Evolutionary conservation across 2,329 filamentous ascomycete species (phyloP).

Genomic region (Neonectria faginata): DNA sequence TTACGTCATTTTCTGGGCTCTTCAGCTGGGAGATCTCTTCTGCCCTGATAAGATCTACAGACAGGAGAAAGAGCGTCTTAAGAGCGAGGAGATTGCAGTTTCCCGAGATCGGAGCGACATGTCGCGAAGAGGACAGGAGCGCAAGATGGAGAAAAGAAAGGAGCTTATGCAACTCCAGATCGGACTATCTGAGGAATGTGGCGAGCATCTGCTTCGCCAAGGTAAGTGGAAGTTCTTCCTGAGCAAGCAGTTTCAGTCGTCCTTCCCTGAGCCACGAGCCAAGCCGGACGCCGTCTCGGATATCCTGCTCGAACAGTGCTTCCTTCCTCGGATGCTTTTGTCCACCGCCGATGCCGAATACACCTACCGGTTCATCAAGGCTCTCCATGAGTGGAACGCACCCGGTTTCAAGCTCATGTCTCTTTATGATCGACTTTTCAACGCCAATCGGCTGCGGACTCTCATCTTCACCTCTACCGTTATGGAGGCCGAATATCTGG

Average conservation of each 20-base stretch:
- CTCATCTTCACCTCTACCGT: constrained; percentile 92
- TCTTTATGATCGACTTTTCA: constrained; percentile 86
- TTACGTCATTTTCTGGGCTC: constrained; percentile 92
- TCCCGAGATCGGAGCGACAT: constrained; percentile 79
- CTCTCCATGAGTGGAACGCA: constrained; percentile 85
- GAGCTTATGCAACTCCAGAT: constrained; percentile 76
- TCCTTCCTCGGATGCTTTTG: constrained; percentile 87
- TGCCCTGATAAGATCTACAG: constrained; percentile 83
- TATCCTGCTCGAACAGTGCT: constrained; percentile 86
- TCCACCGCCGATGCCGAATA: constrained; percentile 91
- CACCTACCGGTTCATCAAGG: constrained; percentile 86
- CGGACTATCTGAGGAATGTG: constrained; percentile 78
- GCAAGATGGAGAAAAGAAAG: constrained; percentile 73
- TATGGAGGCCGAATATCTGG: constrained; percentile 92
- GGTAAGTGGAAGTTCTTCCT: constrained; percentile 76
- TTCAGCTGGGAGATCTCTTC: constrained; percentile 84
- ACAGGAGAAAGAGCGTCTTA: constrained; percentile 76
- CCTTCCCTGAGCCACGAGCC: constrained; percentile 77
- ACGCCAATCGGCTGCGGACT: constrained; percentile 80
- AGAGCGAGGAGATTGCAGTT: constrained; percentile 74
- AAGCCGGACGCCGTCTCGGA: constrained; percentile 78
- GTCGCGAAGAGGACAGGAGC: constrained; percentile 73
- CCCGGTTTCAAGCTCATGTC: constrained; percentile 89
- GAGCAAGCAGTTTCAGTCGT: constrained; percentile 79
- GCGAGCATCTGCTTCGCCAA: constrained; percentile 75